phyloP scores from a whole-genome alignment of 805 yeast genomes.

The Candida pseudofarinosa region DNA sequence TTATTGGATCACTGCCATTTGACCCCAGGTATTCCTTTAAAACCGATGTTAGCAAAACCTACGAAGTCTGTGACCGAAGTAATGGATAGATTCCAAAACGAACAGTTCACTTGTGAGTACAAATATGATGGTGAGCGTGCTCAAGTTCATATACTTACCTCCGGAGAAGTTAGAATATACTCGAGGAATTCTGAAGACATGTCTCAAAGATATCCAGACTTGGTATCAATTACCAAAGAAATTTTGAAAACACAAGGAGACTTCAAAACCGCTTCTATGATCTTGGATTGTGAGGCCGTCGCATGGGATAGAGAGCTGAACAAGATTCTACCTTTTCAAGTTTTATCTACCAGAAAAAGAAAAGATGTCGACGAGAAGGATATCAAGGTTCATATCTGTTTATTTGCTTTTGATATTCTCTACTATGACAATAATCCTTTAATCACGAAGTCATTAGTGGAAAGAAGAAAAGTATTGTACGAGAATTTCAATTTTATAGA shows the following conservation, averaged over 20 bases:
- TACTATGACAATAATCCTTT: slow-evolving; percentile 70
- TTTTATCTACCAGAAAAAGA: slow-evolving; percentile 86
- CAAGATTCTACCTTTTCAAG: slow-evolving; percentile 92
- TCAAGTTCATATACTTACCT: slow-evolving; percentile 72
- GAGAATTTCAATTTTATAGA: slow-evolving; percentile 55
- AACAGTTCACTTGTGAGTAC: slow-evolving; percentile 89
- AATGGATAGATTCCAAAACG: slow-evolving; percentile 80
- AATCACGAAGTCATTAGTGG: slow-evolving; percentile 61
- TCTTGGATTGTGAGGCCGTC: slow-evolving; percentile 94
- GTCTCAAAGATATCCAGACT: slow-evolving; percentile 94
- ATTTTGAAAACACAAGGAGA: slow-evolving; percentile 37
- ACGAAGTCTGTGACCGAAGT: slow-evolving; percentile 92
- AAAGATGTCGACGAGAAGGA: slow-evolving; percentile 87
- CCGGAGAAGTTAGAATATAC: slow-evolving; percentile 70
- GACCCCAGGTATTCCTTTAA: slow-evolving; percentile 90
- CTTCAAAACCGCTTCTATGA: slow-evolving; percentile 44
- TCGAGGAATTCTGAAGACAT: slow-evolving; percentile 96
- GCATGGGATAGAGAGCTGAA: slow-evolving; percentile 83
- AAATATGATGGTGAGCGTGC: slow-evolving; percentile 98
- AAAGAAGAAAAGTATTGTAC: slow-evolving; percentile 61
- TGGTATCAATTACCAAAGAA: slow-evolving; percentile 62
- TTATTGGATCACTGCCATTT: slow-evolving; percentile 66
- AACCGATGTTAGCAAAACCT: slow-evolving; percentile 98
- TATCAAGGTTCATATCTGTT: slow-evolving; percentile 85
- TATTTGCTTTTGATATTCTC: slow-evolving; percentile 86